A percentile compares a stretch with the other conserved stretches of the same genome.
Evolutionary conservation across 192 early-diverging fungal genomes (phyloP).

Genomic region (Neocallimastix lanati): DNA sequence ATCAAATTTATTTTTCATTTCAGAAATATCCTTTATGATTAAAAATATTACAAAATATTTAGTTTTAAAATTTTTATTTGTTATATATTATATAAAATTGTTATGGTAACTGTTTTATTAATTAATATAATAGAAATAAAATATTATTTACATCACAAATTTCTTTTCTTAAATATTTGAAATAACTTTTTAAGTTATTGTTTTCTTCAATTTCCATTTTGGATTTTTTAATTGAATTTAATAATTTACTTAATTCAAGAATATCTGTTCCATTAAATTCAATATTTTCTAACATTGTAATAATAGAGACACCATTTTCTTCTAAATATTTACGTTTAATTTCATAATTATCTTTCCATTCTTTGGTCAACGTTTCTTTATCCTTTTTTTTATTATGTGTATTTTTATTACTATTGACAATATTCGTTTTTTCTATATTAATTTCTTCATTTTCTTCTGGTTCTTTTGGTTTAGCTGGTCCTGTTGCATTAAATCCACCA

Average conservation of each 20-base stretch:
- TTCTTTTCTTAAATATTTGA: constrained; percentile 15
- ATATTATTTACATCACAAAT: neutral
- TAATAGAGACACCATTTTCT: neutral
- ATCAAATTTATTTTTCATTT: constrained; percentile 20
- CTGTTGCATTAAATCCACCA: constrained; percentile 17
- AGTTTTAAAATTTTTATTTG: no score
- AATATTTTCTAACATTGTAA: neutral
- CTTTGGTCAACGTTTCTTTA: neutral
- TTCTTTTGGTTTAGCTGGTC: constrained; percentile 6
- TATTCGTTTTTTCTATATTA: constrained; percentile 3
- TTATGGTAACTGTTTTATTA: no score
- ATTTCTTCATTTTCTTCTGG: neutral
- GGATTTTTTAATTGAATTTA: neutral
- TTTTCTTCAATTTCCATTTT: constrained; percentile 15
- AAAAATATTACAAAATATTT: no score
- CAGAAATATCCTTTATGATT: constrained; percentile 10
- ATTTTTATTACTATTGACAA: neutral
- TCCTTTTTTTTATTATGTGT: neutral
- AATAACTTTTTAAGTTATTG: constrained; percentile 10
- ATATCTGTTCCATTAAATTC: neutral
- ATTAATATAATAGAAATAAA: no score
- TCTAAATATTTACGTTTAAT: neutral
- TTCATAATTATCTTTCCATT: neutral
- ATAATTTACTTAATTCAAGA: neutral
- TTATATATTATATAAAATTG: no score